phyloP scores from a whole-genome alignment of 805 yeast genomes.

The Pichia insulana region DNA sequence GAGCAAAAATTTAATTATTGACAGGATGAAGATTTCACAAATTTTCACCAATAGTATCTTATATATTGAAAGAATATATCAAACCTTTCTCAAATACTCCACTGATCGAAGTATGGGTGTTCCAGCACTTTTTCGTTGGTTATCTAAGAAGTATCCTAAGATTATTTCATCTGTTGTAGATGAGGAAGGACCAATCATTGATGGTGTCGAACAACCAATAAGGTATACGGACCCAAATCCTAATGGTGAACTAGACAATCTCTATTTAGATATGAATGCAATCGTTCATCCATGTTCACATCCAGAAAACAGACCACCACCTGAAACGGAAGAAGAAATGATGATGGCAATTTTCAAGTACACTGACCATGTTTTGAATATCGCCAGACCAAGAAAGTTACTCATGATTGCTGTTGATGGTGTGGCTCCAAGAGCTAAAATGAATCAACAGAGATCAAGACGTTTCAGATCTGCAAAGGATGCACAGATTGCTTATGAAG shows the following conservation, averaged over 20 bases:
- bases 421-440: conserved; percentile 96
- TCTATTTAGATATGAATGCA: conserved; percentile 97
- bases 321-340: conserved; percentile 96
- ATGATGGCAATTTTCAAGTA: conserved; percentile 85
- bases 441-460: conserved; percentile 95
- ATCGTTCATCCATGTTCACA: conserved; percentile 99
- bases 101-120: conserved; percentile 62
- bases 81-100: too few relatives aligned
- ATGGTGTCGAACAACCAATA: conserved; percentile 56
- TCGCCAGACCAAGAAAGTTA: conserved; percentile 93
- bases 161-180: conserved; percentile 86
- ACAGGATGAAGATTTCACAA: too few relatives aligned
- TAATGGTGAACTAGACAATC: conserved; percentile 90
- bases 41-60: too few relatives aligned
- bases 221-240: conserved; percentile 74
- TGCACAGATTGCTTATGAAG: conserved; percentile 70
- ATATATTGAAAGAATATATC: too few relatives aligned
- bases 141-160: conserved; percentile 87
- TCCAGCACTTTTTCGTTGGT: conserved; percentile 96
- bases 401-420: conserved; percentile 97
- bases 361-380: conserved; percentile 81
- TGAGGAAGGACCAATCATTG: conserved; percentile 49
- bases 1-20: too few relatives aligned
- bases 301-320: conserved; percentile 94
- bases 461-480: conserved; percentile 89